Evolutionary conservation across 768 basidiomycete genomes (phyloP).

Genomic region (Chalciporus piperatus): DNA sequence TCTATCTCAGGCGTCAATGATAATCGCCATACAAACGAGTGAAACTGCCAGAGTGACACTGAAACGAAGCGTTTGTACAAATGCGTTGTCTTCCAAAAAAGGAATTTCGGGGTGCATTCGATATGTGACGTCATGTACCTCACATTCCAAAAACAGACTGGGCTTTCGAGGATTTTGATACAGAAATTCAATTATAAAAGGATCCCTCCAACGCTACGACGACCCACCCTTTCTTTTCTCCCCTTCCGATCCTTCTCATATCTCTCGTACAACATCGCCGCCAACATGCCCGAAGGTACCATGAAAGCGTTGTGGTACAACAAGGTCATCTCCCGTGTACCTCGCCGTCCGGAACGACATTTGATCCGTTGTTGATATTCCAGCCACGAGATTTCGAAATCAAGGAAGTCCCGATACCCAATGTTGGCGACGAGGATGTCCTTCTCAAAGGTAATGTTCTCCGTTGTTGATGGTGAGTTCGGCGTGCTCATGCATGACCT

Average conservation of each 20-base stretch:
- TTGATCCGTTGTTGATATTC: slow-evolving; percentile 13
- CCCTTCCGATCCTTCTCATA: background rate
- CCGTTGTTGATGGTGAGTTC: background rate
- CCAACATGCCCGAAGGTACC: slow-evolving; percentile 51
- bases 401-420: slow-evolving; percentile 64
- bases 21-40: too few relatives aligned
- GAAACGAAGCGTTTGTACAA: too few relatives aligned
- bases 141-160: slow-evolving; percentile 19
- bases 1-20: too few relatives aligned
- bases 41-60: too few relatives aligned
- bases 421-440: slow-evolving; percentile 65
- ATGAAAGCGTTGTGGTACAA: slow-evolving; percentile 80
- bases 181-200: slow-evolving; percentile 22
- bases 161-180: background rate
- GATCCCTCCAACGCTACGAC: background rate
- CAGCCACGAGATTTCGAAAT: slow-evolving; percentile 69
- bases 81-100: slow-evolving; percentile 2
- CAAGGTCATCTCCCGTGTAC: slow-evolving; percentile 39
- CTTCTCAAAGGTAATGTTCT: slow-evolving; percentile 60
- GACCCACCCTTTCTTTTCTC: slow-evolving; percentile 2
- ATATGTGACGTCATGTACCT: slow-evolving; percentile 27
- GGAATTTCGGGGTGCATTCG: slow-evolving; percentile 6
- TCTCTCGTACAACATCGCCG: background rate
- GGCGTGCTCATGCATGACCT: slow-evolving; percentile 4
- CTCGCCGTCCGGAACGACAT: background rate